Evolutionary conservation across 345 rosid genomes (phyloP), one percentile per base, ranked within the genome.

Genomic region (Citrus trifoliata): DNA sequence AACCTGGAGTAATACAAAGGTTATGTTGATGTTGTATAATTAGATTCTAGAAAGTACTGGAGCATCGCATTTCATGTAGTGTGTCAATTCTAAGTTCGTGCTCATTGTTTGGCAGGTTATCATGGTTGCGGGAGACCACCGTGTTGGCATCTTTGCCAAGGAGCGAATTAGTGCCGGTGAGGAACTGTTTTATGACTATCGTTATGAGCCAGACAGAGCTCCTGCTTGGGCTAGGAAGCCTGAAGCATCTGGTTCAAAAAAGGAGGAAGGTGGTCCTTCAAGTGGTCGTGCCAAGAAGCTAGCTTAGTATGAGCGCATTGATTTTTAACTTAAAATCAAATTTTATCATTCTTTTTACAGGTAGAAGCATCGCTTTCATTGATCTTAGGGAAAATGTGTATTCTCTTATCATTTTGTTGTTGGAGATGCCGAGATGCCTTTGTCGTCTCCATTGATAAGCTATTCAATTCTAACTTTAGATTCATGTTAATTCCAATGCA

Each of bases 151-250:
- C 63, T 96, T 96, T 37, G 99, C 99, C 80, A 94, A 94, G 79
- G 99, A 94, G 85, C 82, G 98, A 80, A 96, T 96, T 40, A 83
- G 84, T 81, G 87, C 92, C 7, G 98, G 98, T 51, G 99, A 96
- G 86, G 98, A 96, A 78, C 91, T 96, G 56, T 96, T 96, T 81
- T 94, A 96, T 69, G 98, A 94, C 64, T 96, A 96, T 59, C 93
- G 99, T 32, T 96, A 96, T 74, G 99, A 96, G 80, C 95, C 98
- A 10, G 99, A 96, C 64, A 86, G 97, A 75, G 99, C 98, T 63
- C 97, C 98, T n/a, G 94, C 97, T 68, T 96, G 99, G 99, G 99
- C 99, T 2, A 88, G 91, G 85, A 95, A 94, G 86, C 99, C 97
- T 0, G 98, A 94, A 85, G 90, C 91, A 73, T 83, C 95, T 2